These are phyloP conservation scores for Coprinopsis sp. DNA, from an alignment of 768 basidiomycete genomes.

Conservation along the genomic window DNA sequence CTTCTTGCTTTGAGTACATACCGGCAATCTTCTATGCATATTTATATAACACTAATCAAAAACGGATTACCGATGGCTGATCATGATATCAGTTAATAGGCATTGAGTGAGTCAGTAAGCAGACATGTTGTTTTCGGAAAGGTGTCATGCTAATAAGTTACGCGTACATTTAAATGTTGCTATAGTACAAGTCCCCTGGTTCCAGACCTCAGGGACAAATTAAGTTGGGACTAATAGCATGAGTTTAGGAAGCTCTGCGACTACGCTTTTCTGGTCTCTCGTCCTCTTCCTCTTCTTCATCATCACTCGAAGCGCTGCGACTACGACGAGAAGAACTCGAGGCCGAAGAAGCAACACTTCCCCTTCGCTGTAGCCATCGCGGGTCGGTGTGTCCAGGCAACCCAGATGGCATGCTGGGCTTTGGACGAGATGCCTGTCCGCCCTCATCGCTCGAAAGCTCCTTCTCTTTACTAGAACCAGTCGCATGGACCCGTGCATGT, in stretches of 20 bases:
- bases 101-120: no score
- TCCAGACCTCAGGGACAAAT: no score
- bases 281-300: conserved; percentile 24
- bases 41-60: no score
- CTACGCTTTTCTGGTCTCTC: conserved; percentile 29
- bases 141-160: no score
- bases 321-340: conserved; percentile 39
- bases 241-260: conserved; percentile 17
- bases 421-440: conserved; percentile 4
- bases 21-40: no score
- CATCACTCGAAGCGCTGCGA: conserved; percentile 35
- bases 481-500: conserved; percentile 69
- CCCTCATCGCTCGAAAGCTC: conserved; percentile 45
- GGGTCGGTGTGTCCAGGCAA: conserved; percentile 11
- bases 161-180: no score
- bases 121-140: no score
- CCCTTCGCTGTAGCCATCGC: conserved; percentile 29
- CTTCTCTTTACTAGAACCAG: conserved; percentile 23
- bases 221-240: conserved; percentile 1
- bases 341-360: conserved; percentile 36
- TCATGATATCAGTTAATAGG: no score
- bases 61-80: no score
- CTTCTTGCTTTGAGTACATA: no score
- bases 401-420: no score
- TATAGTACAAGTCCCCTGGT: no score